A percentile compares a stretch with the other conserved stretches of the same genome.
These are phyloP conservation scores for Nematocida parisii DNA, from an alignment of 371 early-diverging fungal genomes.

Conservation along the genomic window DNA sequence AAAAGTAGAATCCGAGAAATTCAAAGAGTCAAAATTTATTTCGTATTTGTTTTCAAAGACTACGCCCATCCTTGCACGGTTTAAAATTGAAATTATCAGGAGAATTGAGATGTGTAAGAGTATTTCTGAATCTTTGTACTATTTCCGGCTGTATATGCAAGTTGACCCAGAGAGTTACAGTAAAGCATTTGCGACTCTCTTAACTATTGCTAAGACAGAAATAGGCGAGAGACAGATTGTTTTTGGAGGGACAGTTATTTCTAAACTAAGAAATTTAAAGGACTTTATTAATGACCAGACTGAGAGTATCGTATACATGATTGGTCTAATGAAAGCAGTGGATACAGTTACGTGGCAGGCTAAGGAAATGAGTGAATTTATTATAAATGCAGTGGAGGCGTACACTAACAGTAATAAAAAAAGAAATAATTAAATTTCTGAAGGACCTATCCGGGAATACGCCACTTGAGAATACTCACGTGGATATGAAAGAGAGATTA, in stretches of 20 bases:
- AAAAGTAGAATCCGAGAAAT: constrained; percentile 6
- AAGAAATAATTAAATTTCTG: not conserved
- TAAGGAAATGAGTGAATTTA: constrained; percentile 20
- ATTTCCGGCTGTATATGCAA: constrained; percentile 44
- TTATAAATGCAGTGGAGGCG: constrained; percentile 13
- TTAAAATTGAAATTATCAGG: constrained; percentile 42
- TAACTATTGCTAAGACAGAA: constrained; percentile 52
- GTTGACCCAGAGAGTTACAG: constrained; percentile 45
- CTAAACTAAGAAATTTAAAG: constrained; percentile 31
- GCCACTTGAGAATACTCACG: not conserved
- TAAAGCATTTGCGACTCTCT: constrained; percentile 41
- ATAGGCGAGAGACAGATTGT: constrained; percentile 5
- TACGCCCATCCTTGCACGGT: constrained; percentile 14
- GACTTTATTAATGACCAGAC: constrained; percentile 26
- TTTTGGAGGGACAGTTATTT: not conserved
- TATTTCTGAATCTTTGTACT: constrained; percentile 51
- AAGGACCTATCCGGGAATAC: not conserved
- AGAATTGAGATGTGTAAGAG: constrained; percentile 29
- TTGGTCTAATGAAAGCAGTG: constrained; percentile 12
- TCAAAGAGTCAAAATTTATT: constrained; percentile 39
- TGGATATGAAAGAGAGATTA: not conserved
- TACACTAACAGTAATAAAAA: constrained; percentile 7
- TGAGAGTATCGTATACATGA: constrained; percentile 17
- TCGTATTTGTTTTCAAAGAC: constrained; percentile 28
- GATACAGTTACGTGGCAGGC: not conserved